Evolutionary conservation across 2,329 filamentous ascomycete species (phyloP).

Genomic region (Phialophora macrospora): DNA sequence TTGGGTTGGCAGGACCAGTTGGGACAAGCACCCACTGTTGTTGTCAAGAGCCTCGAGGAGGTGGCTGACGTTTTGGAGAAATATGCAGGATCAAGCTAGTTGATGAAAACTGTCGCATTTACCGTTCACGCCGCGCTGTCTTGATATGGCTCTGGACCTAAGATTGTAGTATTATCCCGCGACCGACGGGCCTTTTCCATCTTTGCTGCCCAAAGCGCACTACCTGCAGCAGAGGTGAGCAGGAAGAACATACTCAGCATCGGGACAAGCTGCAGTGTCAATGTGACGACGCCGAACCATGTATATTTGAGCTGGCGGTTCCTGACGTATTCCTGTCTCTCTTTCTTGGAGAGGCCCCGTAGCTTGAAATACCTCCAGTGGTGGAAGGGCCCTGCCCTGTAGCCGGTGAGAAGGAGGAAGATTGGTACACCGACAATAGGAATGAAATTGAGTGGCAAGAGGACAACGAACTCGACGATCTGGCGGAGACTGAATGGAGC

Average conservation of each 20-base stretch:
- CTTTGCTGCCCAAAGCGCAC: conserved; percentile 82
- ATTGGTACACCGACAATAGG: conserved; percentile 81
- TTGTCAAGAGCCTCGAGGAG: conserved; percentile 63
- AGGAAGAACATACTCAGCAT: conserved; percentile 93
- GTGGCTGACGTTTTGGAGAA: conserved; percentile 53
- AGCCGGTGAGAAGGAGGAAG: conserved; percentile 87
- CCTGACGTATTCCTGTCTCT: conserved; percentile 72
- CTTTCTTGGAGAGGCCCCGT: conserved; percentile 72
- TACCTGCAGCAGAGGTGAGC: conserved; percentile 81
- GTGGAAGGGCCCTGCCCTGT: conserved; percentile 82
- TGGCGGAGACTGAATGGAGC: conserved; percentile 90
- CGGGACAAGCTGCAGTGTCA: conserved; percentile 85
- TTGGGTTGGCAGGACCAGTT: conserved; percentile 70
- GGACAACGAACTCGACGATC: conserved; percentile 79
- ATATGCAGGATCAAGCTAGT: conserved; percentile 17
- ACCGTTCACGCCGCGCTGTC: conserved; percentile 43
- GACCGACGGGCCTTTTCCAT: conserved; percentile 66
- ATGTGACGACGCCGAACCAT: conserved; percentile 87
- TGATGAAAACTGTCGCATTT: background rate
- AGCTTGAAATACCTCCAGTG: conserved; percentile 91
- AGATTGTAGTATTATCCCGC: conserved; percentile 38
- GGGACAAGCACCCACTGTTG: conserved; percentile 59
- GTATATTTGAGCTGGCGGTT: conserved; percentile 79
- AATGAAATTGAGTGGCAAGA: conserved; percentile 83
- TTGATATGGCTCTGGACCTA: conserved; percentile 44